Evolutionary conservation across 176 grass and related monocot genomes (phyloP).

Genomic region (Musa troglodytarum): DNA sequence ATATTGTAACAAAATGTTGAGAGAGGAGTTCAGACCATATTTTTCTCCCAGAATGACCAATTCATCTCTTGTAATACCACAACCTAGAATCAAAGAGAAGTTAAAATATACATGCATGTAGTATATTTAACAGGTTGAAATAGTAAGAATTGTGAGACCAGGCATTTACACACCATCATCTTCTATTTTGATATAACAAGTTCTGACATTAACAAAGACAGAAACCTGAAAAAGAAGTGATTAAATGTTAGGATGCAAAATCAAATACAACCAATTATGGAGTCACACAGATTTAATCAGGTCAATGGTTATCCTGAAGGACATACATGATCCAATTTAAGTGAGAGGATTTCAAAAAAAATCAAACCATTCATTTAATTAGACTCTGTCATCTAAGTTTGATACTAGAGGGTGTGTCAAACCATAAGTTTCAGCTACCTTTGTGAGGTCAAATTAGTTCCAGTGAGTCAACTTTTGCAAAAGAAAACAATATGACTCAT

Average conservation of each 20-base stretch:
- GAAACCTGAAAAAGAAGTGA: slow-evolving; percentile 50
- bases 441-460: too few species aligned
- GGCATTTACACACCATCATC: slow-evolving; percentile 54
- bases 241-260: background rate
- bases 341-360: background rate
- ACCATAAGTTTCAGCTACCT: too few species aligned
- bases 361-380: background rate
- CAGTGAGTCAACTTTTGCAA: too few species aligned
- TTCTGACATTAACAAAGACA: slow-evolving; percentile 52
- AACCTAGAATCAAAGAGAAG: slow-evolving; percentile 39
- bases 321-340: too few species aligned
- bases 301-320: background rate
- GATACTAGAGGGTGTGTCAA: too few species aligned
- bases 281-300: background rate
- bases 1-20: slow-evolving; percentile 9
- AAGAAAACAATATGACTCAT: too few species aligned
- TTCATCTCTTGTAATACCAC: slow-evolving; percentile 88
- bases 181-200: slow-evolving; percentile 71
- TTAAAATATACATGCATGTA: background rate
- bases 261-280: background rate
- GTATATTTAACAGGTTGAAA: background rate
- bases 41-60: slow-evolving; percentile 83
- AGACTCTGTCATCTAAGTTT: too few species aligned
- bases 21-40: slow-evolving; percentile 37
- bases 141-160: background rate